Percentiles rank a stretch among this genome's conserved stretches.
Conservation (phyloP, 768 basidiomycete genomes). For the Hygrocybe coccinea region DNA sequence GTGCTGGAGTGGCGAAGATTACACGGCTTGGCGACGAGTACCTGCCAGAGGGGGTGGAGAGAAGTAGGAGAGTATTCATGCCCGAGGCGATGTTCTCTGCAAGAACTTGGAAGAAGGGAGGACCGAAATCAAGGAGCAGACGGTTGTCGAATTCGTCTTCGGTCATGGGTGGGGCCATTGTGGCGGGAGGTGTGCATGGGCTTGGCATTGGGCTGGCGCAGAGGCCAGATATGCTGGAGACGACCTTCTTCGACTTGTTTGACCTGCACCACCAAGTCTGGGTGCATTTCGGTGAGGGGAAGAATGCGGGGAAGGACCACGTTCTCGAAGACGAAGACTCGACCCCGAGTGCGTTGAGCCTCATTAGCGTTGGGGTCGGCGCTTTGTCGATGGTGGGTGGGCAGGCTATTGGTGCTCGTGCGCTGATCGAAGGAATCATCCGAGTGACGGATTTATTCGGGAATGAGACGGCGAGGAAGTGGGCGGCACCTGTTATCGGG, state of each 20-base stretch:
- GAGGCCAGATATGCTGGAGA: constrained; percentile 72
- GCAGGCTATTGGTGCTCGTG: constrained; percentile 69
- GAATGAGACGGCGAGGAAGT: constrained; percentile 68
- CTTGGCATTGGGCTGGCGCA: constrained; percentile 79
- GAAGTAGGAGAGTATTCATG: constrained; percentile 80
- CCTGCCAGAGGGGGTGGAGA: constrained; percentile 77
- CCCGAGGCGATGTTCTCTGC: constrained; percentile 96
- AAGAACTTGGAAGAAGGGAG: constrained; percentile 39
- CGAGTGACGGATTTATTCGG: constrained; percentile 74
- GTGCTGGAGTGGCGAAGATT: constrained; percentile 60
- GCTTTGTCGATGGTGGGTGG: constrained; percentile 88
- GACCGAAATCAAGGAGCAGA: constrained; percentile 26
- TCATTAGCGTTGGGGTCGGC: constrained; percentile 75
- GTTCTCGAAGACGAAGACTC: constrained; percentile 24
- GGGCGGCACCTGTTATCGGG: constrained; percentile 84
- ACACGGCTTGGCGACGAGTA: constrained; percentile 66
- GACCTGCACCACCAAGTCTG: constrained; percentile 80
- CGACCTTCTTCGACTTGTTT: constrained; percentile 78
- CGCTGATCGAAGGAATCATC: constrained; percentile 72
- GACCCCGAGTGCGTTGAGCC: constrained; percentile 58
- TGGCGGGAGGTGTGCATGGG: constrained; percentile 73
- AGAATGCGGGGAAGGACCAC: constrained; percentile 24
- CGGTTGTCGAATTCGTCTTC: constrained; percentile 33
- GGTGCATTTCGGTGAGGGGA: constrained; percentile 58
- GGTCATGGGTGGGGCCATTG: constrained; percentile 45